Evolutionary conservation across 2,329 filamentous ascomycete species (phyloP), one percentile per base, ranked within the genome.

Genomic region (Fusarium sublunatum): DNA sequence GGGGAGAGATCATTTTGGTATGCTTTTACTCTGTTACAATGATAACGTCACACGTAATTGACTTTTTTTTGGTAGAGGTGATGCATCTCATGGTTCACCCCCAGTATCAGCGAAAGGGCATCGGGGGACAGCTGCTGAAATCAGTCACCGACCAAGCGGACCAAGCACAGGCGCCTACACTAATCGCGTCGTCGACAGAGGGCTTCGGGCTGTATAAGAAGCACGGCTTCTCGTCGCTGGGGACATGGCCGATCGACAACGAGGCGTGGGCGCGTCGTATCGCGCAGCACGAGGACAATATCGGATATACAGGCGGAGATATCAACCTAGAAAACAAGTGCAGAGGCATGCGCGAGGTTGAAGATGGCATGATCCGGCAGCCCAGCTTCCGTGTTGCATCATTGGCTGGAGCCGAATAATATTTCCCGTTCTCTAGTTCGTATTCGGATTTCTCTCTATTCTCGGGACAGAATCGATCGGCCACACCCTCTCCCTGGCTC

Each of bases 41-140:
- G 35, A 15, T 22, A 22, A 13, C 31, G n/a, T 19, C 31, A 3
- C 35, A 3, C 10, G 11, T n/a, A 38, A 19, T 38, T 52, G 19
- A 7, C 46, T 4, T 7, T 15, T 4, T 11, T 2, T 22, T 42
- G 13, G 10, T 5, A 70, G 68, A 59, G n/a, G 47, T 70, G 32
- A 53, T 54, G 32, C 68, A 70, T 46, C 50, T 70, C 28, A 70
- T 70, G 68, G 57, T 70, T n/a, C 51, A 64, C 38, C 68, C 68
- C 4, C 24, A 34, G 24, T 54, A 69, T 38, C 68, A 70, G 24
- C 58, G 65, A 34, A 64, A 59, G 43, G 68, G 68, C 13, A 59
- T 70, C 34, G 68, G 68, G 6, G 41, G 47, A 8, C 47, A 9
- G 19, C 44, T 70, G 11, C 58, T 70, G 7, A 35, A 38, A 3